A percentile compares a stretch with the other conserved stretches of the same genome.
Conservation (phyloP, 192 early-diverging fungal species). For the Globomyces pollinis-pini region DNA sequence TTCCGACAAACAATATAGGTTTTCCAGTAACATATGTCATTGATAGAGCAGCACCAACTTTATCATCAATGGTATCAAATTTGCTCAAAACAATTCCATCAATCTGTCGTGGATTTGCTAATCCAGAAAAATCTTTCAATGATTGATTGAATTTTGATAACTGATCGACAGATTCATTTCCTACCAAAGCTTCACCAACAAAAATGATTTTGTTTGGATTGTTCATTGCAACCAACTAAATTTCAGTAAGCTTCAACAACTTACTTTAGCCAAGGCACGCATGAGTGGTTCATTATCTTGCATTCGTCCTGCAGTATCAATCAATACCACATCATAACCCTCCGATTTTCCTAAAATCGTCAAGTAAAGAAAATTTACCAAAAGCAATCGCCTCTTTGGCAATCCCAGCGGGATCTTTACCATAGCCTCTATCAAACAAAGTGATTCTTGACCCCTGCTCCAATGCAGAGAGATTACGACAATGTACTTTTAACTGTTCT, state of each 20-base stretch:
- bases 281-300: conserved; percentile 98
- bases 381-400: conserved; percentile 87
- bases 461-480: conserved; percentile 75
- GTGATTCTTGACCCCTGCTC: conserved; percentile 65
- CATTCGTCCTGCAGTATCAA: conserved; percentile 97
- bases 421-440: conserved; percentile 91
- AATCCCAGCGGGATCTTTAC: conserved; percentile 92
- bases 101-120: conserved; percentile 76
- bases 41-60: conserved; percentile 88
- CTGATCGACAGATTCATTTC: conserved; percentile 95
- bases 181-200: conserved; percentile 94
- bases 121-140: conserved; percentile 78
- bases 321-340: conserved; percentile 82
- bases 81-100: conserved; percentile 95
- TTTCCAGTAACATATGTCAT: conserved; percentile 95
- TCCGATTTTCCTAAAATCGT: conserved; percentile 47
- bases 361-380: conserved; percentile 38
- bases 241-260: background rate
- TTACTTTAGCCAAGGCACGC: conserved; percentile 85
- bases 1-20: conserved; percentile 94
- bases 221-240: conserved; percentile 74
- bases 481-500: conserved; percentile 89
- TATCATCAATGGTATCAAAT: conserved; percentile 25
- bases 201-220: conserved; percentile 94
- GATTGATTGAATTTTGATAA: conserved; percentile 93